A percentile compares a stretch with the other conserved stretches of the same genome.
Conservation (phyloP, 2,329 filamentous ascomycete genomes). For the Fusarium stilboides region DNA sequence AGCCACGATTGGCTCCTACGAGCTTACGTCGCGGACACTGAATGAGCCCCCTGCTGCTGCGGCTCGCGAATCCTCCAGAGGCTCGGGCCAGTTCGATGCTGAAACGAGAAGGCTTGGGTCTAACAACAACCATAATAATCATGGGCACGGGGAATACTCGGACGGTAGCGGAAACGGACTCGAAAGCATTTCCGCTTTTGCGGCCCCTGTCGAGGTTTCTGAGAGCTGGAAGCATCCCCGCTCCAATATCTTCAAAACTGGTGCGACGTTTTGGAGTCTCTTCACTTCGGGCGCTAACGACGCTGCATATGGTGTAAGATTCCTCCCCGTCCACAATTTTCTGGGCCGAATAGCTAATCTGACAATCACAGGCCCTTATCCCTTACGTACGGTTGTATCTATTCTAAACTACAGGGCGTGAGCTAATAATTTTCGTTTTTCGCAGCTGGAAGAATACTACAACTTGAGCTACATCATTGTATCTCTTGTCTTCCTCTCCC, state of each 20-base stretch:
- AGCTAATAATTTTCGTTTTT: not conserved
- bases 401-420: not conserved
- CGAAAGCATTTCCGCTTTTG: slow-evolving; percentile 21
- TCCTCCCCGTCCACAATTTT: too few species aligned
- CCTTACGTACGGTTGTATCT: slow-evolving; percentile 57
- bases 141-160: not conserved
- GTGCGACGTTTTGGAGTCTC: slow-evolving; percentile 71
- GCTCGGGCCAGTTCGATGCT: not conserved
- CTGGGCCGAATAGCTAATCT: not conserved
- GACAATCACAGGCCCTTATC: slow-evolving; percentile 60
- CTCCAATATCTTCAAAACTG: slow-evolving; percentile 63
- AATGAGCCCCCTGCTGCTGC: slow-evolving; percentile 16
- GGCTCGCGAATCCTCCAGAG: slow-evolving; percentile 1
- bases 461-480: slow-evolving; percentile 72
- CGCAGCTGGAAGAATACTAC: slow-evolving; percentile 66
- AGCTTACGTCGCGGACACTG: slow-evolving; percentile 34
- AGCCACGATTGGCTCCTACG: slow-evolving; percentile 38
- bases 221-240: slow-evolving; percentile 45
- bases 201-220: not conserved
- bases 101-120: slow-evolving; percentile 5
- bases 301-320: slow-evolving; percentile 69
- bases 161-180: slow-evolving; percentile 13
- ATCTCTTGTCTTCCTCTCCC: slow-evolving; percentile 76
- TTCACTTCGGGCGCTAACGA: slow-evolving; percentile 72
- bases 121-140: not conserved